Percentiles rank a stretch among this genome's conserved stretches.
Evolutionary conservation across 2,329 filamentous ascomycete species (phyloP).

Genomic region (Dothidotthia symphoricarpi): DNA sequence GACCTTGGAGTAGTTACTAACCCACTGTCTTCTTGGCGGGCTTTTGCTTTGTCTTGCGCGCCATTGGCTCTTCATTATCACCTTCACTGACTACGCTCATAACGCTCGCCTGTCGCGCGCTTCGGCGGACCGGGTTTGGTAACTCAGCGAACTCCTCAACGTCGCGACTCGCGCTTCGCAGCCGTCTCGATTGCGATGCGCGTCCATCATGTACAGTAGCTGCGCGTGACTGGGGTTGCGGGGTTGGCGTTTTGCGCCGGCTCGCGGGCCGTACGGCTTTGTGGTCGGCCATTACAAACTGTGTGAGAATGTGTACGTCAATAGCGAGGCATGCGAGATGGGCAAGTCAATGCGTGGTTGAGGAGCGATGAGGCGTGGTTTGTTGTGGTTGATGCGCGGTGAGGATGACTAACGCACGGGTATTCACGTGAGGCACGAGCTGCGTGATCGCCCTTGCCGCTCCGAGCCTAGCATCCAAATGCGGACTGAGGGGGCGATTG

Average conservation of each 20-base stretch:
- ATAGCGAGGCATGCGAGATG: conserved; percentile 10
- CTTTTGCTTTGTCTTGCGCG: conserved; percentile 22
- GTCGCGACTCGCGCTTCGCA: conserved; percentile 45
- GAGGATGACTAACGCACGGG: conserved; percentile 4
- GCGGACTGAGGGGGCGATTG: no score
- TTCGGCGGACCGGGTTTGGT: conserved; percentile 23
- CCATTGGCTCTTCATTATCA: conserved; percentile 15
- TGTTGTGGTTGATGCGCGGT: conserved; percentile 6
- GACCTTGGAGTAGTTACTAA: conserved; percentile 22
- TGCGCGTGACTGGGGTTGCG: conserved; percentile 25
- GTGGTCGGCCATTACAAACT: conserved; percentile 32
- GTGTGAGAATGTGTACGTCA: conserved; percentile 1
- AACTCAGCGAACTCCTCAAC: conserved; percentile 21
- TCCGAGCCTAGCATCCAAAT: conserved; percentile 12
- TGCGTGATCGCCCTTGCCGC: conserved; percentile 8
- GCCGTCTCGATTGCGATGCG: conserved; percentile 28
- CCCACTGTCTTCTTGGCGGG: conserved; percentile 27
- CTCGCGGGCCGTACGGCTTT: conserved; percentile 33
- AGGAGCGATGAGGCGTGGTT: conserved; percentile 9
- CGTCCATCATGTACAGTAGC: conserved; percentile 21
- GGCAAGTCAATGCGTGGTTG: conserved; percentile 1
- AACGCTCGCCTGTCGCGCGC: conserved; percentile 29
- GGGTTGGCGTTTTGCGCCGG: conserved; percentile 37
- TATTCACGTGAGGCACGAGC: conserved; percentile 19
- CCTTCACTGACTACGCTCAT: conserved; percentile 28